Evolutionary conservation across 345 rosid genomes (phyloP).

Genomic region (Arabidopsis thaliana): TAIR10.1 NC_003071.7:7951001-7951500

Average conservation of each 20-base stretch:
- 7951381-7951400: constrained; percentile 45
- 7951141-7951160: background rate
- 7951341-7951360: constrained; percentile 28
- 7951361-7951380: constrained; percentile 3
- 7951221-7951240: constrained; percentile 25
- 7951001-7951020: no score
- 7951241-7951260: constrained; percentile 47
- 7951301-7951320: constrained; percentile 25
- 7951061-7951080: no score
- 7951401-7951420: constrained; percentile 44
- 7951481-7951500: constrained; percentile 38
- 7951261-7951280: constrained; percentile 37
- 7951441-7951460: constrained; percentile 34
- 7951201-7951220: background rate
- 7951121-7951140: background rate
- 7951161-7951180: background rate
- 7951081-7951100: background rate
- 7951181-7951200: background rate
- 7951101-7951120: background rate
- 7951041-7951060: no score
- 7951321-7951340: constrained; percentile 30
- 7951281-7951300: constrained; percentile 45
- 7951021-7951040: no score
- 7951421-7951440: constrained; percentile 44
- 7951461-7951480: constrained; percentile 38